Evolutionary conservation across 2,329 filamentous ascomycete species (phyloP).

Genomic region (Aspergillus ochraceoroseus): DNA sequence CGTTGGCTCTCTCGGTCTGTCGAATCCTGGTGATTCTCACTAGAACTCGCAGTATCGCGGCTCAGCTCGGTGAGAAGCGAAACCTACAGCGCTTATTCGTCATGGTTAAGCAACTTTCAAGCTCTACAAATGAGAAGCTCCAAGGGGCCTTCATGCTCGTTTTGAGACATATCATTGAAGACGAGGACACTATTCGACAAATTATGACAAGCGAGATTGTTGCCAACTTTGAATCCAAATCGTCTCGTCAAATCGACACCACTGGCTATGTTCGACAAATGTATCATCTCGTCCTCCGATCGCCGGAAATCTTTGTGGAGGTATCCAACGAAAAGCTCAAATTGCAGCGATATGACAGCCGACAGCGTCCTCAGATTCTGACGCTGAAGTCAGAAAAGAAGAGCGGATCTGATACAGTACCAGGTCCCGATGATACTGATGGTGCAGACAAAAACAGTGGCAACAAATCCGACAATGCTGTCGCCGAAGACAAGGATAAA

Average conservation of each 20-base stretch:
- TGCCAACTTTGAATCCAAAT: slow-evolving; percentile 62
- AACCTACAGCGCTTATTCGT: slow-evolving; percentile 87
- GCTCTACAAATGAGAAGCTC: slow-evolving; percentile 69
- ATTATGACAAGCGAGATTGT: slow-evolving; percentile 89
- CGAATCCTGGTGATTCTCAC: slow-evolving; percentile 85
- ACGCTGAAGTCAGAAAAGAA: slow-evolving; percentile 49
- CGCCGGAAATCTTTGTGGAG: slow-evolving; percentile 80
- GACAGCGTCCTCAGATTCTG: slow-evolving; percentile 51
- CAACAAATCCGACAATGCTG: slow-evolving; percentile 20
- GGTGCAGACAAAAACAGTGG: slow-evolving; percentile 33
- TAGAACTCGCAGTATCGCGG: slow-evolving; percentile 68
- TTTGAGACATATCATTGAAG: slow-evolving; percentile 87
- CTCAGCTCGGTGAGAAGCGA: slow-evolving; percentile 74
- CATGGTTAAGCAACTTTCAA: slow-evolving; percentile 89
- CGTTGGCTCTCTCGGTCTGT: slow-evolving; percentile 74
- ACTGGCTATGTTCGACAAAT: slow-evolving; percentile 69
- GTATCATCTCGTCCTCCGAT: slow-evolving; percentile 72
- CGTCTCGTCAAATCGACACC: slow-evolving; percentile 60
- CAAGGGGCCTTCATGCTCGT: slow-evolving; percentile 75
- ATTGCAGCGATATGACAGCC: slow-evolving; percentile 58
- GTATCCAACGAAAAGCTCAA: slow-evolving; percentile 80
- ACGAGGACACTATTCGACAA: slow-evolving; percentile 83
- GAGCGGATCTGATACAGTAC: slow-evolving; percentile 21
- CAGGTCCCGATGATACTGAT: slow-evolving; percentile 24
- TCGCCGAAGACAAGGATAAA: slow-evolving; percentile 32